Evolutionary conservation across 2,329 filamentous ascomycete species (phyloP).

Genomic region (Aspergillus candidus): DNA sequence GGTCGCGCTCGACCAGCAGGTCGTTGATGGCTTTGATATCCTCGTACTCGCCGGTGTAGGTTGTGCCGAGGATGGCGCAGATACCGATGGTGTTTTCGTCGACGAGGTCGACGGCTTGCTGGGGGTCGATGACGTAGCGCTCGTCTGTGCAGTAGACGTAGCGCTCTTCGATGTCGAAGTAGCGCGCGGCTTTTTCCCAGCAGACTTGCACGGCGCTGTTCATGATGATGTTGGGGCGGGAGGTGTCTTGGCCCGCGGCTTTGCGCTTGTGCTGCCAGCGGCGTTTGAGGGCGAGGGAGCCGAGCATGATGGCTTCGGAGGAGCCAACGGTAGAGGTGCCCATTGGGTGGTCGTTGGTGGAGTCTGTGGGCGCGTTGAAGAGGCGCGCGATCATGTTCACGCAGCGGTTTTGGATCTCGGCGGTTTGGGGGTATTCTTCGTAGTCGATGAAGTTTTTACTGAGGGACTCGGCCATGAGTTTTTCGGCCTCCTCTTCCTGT

Average conservation of each 20-base stretch:
- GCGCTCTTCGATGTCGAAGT: slow-evolving; percentile 91
- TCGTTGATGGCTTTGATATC: slow-evolving; percentile 91
- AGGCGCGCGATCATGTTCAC: slow-evolving; percentile 85
- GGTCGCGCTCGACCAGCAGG: slow-evolving; percentile 64
- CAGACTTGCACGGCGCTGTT: slow-evolving; percentile 92
- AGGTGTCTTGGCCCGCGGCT: slow-evolving; percentile 72
- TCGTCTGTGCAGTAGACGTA: slow-evolving; percentile 59
- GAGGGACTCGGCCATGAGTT: slow-evolving; percentile 88
- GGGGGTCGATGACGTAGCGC: slow-evolving; percentile 59
- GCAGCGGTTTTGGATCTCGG: slow-evolving; percentile 86
- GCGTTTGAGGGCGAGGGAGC: slow-evolving; percentile 81
- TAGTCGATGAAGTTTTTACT: slow-evolving; percentile 95
- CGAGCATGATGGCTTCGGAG: slow-evolving; percentile 60
- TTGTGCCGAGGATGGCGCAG: slow-evolving; percentile 83
- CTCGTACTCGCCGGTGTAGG: slow-evolving; percentile 94
- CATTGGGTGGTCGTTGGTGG: slow-evolving; percentile 58
- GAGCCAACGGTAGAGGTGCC: slow-evolving; percentile 86
- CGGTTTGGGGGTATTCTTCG: slow-evolving; percentile 74
- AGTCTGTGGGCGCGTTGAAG: slow-evolving; percentile 66
- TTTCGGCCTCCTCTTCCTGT: slow-evolving; percentile 87
- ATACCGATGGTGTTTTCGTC: slow-evolving; percentile 81
- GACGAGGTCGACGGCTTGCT: slow-evolving; percentile 55
- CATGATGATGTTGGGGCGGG: slow-evolving; percentile 90
- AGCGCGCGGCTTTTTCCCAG: slow-evolving; percentile 88
- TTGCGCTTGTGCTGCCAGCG: slow-evolving; percentile 83